Conservation (phyloP, 1,139 yeast species). For the Nakaseomyces sp. region DNA sequence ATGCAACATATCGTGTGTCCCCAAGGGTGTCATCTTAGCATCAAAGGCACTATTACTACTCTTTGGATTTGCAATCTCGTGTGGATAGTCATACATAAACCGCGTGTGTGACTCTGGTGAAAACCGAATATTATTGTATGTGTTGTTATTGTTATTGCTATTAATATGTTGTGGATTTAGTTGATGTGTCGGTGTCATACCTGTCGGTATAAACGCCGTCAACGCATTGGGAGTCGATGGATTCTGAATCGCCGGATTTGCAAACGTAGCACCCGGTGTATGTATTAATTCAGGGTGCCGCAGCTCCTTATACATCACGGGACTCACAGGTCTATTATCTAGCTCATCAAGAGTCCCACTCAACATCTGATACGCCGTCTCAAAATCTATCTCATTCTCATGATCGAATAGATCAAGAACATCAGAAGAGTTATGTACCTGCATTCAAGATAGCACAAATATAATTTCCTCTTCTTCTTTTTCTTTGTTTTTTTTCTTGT, state of each 20-base stretch:
- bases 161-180: too few relatives aligned
- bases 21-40: background rate
- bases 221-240: background rate
- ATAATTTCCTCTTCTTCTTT: background rate
- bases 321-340: background rate
- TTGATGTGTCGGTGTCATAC: constrained; percentile 4
- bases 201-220: background rate
- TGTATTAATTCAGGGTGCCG: background rate
- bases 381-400: constrained; percentile 30
- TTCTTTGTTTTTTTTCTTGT: background rate
- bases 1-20: background rate
- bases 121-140: constrained; percentile 1
- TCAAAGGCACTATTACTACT: too few relatives aligned
- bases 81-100: background rate
- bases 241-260: background rate
- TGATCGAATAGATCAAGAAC: constrained; percentile 21
- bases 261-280: background rate
- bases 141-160: background rate
- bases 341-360: constrained; percentile 7
- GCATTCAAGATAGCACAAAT: background rate
- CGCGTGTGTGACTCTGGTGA: constrained; percentile 2
- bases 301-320: background rate
- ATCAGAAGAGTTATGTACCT: constrained; percentile 5
- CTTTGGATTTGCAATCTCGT: background rate
- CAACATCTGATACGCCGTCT: constrained; percentile 30